Evolutionary conservation across 768 basidiomycete species (phyloP), one percentile per base, ranked within the genome.

Genomic region (Tylopilus sp.): DNA sequence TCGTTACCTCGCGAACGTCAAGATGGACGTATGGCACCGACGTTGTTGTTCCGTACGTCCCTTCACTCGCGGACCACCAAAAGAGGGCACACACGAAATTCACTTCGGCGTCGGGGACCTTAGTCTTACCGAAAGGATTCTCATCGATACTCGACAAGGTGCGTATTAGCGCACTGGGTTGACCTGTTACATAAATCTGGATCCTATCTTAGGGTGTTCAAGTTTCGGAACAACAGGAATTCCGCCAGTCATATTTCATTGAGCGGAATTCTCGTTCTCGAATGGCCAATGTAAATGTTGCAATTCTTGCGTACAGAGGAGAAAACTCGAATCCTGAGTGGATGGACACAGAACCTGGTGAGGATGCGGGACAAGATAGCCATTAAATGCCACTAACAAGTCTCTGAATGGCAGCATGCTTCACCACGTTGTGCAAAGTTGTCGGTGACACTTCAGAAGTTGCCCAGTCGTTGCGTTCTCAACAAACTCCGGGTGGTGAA

Each of bases 241-340:
- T 57, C 55, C 52, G 47, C 48, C 47, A 57, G n/a, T n/a, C 35
- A 7, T 57, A 57, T 15, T 40, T 31, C 21, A 47, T 57, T 6
- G 56, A 57, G 46, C 57, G 39, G 56, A 57, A 21, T 41, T 57
- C 8, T 57, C 55, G 4, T 30, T 28, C 9, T 57, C n/a, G n/a
- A n/a, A 56, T 25, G 56, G 55, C 57, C 44, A 44, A 52, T 28
- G 55, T 57, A 20, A 56, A 57, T 15, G 57, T 57, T n/a, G 25
- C 57, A 6, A n/a, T n/a, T n/a, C n/a, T n/a, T n/a, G 56, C 56
- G 4, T 57, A 57, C 21, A 57, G 56, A 31, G 56, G 55, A 31
- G 56, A 49, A 0, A n/a, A 1, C 6, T n/a, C 12, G 8, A 11
- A 57, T 23, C 55, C 55, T 13, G 7, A 11, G 11, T 57, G 49